phyloP scores from a whole-genome alignment of 2,329 filamentous ascomycete genomes.

The Pezicula neosporulosa region DNA sequence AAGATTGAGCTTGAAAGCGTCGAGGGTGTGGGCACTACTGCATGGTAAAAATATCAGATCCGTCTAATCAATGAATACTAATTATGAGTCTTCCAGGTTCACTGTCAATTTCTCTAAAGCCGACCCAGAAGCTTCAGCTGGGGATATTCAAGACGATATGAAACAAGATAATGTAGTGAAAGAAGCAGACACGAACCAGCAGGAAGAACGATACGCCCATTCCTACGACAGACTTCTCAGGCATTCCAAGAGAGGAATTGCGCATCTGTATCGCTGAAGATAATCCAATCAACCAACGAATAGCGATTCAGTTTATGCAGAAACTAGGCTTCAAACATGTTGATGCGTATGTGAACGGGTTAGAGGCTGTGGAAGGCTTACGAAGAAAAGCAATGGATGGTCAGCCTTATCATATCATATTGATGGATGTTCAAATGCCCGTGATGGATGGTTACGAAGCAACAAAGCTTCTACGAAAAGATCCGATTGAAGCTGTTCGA shows the following conservation, averaged over 20 bases:
- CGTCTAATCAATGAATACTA: too few species aligned
- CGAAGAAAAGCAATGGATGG: slow-evolving; percentile 69
- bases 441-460: slow-evolving; percentile 90
- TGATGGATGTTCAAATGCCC: slow-evolving; percentile 98
- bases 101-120: slow-evolving; percentile 84
- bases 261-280: slow-evolving; percentile 93
- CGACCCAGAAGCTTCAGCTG: slow-evolving; percentile 53
- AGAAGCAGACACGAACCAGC: slow-evolving; percentile 31
- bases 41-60: slow-evolving; percentile 37
- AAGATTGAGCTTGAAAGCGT: slow-evolving; percentile 78
- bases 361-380: slow-evolving; percentile 84
- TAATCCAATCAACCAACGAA: slow-evolving; percentile 91
- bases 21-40: slow-evolving; percentile 66
- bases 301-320: slow-evolving; percentile 86
- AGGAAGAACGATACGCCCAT: slow-evolving; percentile 36
- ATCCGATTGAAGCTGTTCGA: slow-evolving; percentile 71
- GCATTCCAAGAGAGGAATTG: slow-evolving; percentile 72
- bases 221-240: slow-evolving; percentile 63
- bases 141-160: slow-evolving; percentile 43
- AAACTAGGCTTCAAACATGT: slow-evolving; percentile 79
- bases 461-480: slow-evolving; percentile 76
- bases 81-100: slow-evolving; percentile 42
- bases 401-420: slow-evolving; percentile 79
- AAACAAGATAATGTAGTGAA: slow-evolving; percentile 35
- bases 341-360: slow-evolving; percentile 85